Evolutionary conservation across 192 early-diverging fungal species (phyloP).

Genomic region (Coemansia sp.): DNA sequence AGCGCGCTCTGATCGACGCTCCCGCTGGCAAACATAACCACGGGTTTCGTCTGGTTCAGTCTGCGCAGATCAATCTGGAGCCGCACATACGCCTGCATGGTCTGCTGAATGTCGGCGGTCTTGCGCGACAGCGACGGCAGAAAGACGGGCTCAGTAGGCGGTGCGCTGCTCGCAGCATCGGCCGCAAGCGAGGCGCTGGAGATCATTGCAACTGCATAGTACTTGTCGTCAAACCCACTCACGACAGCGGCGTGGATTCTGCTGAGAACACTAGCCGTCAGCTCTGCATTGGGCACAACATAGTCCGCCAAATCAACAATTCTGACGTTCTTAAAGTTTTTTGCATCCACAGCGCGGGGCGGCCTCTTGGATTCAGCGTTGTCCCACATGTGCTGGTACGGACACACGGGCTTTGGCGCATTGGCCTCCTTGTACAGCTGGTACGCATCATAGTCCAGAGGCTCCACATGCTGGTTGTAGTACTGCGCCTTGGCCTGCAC

Average conservation of each 20-base stretch:
- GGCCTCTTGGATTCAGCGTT: slow-evolving; percentile 3
- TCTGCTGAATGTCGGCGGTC: not conserved
- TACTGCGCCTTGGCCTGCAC: slow-evolving; percentile 38
- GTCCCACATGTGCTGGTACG: slow-evolving; percentile 54
- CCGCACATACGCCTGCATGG: slow-evolving; percentile 11
- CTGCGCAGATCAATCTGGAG: slow-evolving; percentile 36
- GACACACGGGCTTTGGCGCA: slow-evolving; percentile 37
- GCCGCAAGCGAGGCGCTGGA: slow-evolving; percentile 2
- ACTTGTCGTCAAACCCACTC: slow-evolving; percentile 9
- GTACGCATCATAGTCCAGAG: slow-evolving; percentile 29
- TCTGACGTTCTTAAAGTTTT: slow-evolving; percentile 21
- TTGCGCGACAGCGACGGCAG: slow-evolving; percentile 24
- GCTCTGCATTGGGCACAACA: not conserved
- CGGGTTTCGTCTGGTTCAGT: slow-evolving; percentile 32
- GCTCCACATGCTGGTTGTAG: slow-evolving; percentile 29
- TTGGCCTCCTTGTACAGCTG: slow-evolving; percentile 14
- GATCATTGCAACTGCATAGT: slow-evolving; percentile 32
- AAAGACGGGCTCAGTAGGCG: slow-evolving; percentile 14
- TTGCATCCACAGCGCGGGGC: slow-evolving; percentile 4
- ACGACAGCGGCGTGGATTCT: slow-evolving; percentile 11
- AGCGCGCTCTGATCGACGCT: slow-evolving; percentile 29
- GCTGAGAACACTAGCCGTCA: slow-evolving; percentile 19
- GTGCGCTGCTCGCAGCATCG: not conserved
- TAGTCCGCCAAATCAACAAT: slow-evolving; percentile 31
- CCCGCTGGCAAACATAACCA: slow-evolving; percentile 39